Evolutionary conservation across 768 basidiomycete species (phyloP).

Genomic region (Panaeolus papilionaceus): DNA sequence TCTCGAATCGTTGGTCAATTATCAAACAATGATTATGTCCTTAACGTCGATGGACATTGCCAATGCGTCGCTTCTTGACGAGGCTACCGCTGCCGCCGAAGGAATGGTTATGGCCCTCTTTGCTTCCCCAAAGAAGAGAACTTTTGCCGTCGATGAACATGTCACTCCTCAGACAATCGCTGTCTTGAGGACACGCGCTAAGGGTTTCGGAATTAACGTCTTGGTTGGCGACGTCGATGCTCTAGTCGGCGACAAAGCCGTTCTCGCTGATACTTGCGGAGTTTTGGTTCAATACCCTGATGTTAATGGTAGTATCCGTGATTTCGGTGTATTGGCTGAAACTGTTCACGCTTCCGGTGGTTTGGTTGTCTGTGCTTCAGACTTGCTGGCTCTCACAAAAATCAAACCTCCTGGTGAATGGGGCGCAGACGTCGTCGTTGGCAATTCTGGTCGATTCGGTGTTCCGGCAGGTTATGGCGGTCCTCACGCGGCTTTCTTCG

Average conservation of each 20-base stretch:
- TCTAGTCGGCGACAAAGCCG: constrained; percentile 55
- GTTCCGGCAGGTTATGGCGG: constrained; percentile 98
- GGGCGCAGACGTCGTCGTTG: constrained; percentile 96
- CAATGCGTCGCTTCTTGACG: constrained; percentile 94
- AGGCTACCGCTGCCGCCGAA: constrained; percentile 94
- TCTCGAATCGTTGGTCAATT: constrained; percentile 95
- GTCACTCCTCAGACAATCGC: constrained; percentile 90
- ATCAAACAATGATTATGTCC: constrained; percentile 95
- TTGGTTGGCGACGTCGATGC: constrained; percentile 66
- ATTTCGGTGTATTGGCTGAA: constrained; percentile 70
- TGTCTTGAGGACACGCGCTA: constrained; percentile 89
- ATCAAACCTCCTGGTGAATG: constrained; percentile 97
- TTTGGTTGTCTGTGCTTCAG: constrained; percentile 89
- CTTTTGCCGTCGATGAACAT: constrained; percentile 84
- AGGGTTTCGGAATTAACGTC: constrained; percentile 91
- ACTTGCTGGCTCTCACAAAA: constrained; percentile 91
- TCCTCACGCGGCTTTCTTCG: constrained; percentile 97
- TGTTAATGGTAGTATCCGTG: constrained; percentile 81
- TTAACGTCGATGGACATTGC: constrained; percentile 95
- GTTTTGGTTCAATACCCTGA: constrained; percentile 95
- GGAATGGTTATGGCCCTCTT: constrained; percentile 95
- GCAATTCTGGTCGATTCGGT: constrained; percentile 96
- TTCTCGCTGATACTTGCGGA: constrained; percentile 77
- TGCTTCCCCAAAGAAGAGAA: constrained; percentile 66
- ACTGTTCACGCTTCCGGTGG: constrained; percentile 76